Base-by-base conservation (phyloP, 441 rosid species). In the Bruguiera hainesii region DNA sequence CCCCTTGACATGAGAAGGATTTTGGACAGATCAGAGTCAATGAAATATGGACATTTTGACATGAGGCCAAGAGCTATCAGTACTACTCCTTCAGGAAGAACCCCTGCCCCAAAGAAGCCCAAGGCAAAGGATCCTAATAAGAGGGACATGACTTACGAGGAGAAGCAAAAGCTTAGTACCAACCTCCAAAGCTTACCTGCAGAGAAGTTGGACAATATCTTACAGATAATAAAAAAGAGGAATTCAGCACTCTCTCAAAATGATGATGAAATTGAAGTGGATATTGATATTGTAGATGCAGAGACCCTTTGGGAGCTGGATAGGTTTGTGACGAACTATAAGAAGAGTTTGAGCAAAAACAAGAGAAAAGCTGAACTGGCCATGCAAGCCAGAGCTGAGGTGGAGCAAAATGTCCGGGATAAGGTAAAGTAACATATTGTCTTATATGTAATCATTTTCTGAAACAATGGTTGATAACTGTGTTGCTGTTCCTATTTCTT, bases 291-390 rank as follows among this genome's bases (percentile, higher is more conserved):
- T 81, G 98, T 95, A 79, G 99, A 95, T 78, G 84, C 90, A 0
- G 99, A 95, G 86, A 96, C 99, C 61, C 87, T 95, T 49, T 95
- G 99, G 99, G 99, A 95, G 82, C 86, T 95, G 58, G 99, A 92
- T 77, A 85, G 98, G 78, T 95, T 92, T 84, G 93, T 89, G 1
- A 89, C 95, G 73, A 92, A 95, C 82, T 95, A 89, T 75, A 92
- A 87, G 77, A 92, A 95, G 78, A 88, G 93, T 73, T 76, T 95
- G 78, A 95, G 99, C 84, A 95, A 92, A 87, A 81, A 84, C 78
- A 95, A 92, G 82, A 86, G 98, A 77, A 95, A 89, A 76, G 98
- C 96, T 48, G 99, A 92, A 78, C 90, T 84, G 68, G 97, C 97
- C 35, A 71, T 69, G 66, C 95, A 89, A 80, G 91, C 94, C 60